Percentiles rank a stretch among this genome's conserved stretches.
phyloP scores from a whole-genome alignment of 2,329 filamentous ascomycete species.

The Penicillium italicum region DNA sequence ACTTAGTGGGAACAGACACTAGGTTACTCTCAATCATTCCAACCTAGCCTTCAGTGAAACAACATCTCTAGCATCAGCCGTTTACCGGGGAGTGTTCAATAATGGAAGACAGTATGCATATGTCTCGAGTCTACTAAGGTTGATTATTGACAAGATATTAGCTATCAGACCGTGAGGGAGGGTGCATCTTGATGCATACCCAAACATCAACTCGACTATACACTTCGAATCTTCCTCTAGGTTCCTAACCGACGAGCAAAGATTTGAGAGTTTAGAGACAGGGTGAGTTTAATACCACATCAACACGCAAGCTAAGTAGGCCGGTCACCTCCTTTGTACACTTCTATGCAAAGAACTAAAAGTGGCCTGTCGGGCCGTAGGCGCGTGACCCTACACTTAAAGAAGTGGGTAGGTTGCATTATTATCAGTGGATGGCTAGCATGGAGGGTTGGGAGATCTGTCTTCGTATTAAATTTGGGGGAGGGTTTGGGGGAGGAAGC shows the following conservation, averaged over 20 bases:
- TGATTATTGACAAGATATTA: background rate
- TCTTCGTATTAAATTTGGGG: constrained; percentile 18
- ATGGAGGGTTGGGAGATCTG: constrained; percentile 24
- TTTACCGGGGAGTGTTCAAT: constrained; percentile 3
- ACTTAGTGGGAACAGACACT: background rate
- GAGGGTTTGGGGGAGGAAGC: constrained; percentile 6
- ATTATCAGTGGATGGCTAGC: constrained; percentile 20
- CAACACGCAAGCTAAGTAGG: background rate
- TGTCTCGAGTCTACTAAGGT: background rate
- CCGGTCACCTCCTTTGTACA: constrained; percentile 6
- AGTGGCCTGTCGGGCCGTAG: constrained; percentile 27
- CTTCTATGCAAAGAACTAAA: constrained; percentile 18
- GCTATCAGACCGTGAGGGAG: constrained; percentile 8
- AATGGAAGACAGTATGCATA: constrained; percentile 9
- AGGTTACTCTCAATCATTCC: background rate
- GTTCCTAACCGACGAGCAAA: constrained; percentile 6
- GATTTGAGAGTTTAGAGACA: constrained; percentile 7
- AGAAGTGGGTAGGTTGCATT: constrained; percentile 38
- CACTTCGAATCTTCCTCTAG: background rate
- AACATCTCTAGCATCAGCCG: constrained; percentile 1
- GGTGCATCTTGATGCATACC: constrained; percentile 1
- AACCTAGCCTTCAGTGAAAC: background rate
- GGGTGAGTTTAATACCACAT: background rate
- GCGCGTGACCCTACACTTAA: constrained; percentile 24
- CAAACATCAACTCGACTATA: background rate